A percentile compares a stretch with the other conserved stretches of the same genome.
Evolutionary conservation across 2,329 filamentous ascomycete species (phyloP).

Genomic region (Colletotrichum sansevieriae): DNA sequence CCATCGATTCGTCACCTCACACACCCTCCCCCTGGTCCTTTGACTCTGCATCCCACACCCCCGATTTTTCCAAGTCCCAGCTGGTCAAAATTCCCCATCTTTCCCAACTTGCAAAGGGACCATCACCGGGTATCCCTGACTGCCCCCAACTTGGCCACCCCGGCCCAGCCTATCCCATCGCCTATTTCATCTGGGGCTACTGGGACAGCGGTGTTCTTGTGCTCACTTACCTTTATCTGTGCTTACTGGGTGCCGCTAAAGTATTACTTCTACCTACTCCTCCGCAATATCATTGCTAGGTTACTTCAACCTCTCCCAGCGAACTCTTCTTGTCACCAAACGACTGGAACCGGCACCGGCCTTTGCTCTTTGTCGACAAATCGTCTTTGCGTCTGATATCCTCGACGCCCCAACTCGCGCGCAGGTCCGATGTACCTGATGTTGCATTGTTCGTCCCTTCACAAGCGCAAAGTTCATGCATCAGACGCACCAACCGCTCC

Average conservation of each 20-base stretch:
- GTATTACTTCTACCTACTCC: conserved; percentile 41
- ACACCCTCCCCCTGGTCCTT: conserved; percentile 23
- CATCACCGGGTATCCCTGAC: conserved; percentile 35
- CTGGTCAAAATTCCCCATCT: conserved; percentile 33
- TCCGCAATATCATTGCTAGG: conserved; percentile 26
- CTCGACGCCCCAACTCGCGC: conserved; percentile 7
- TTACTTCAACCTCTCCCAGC: conserved; percentile 16
- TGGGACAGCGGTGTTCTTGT: conserved; percentile 30
- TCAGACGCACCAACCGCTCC: conserved; percentile 45
- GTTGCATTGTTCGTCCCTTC: conserved; percentile 41
- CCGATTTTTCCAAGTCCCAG: conserved; percentile 21
- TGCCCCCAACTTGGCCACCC: conserved; percentile 36
- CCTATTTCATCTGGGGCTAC: conserved; percentile 18
- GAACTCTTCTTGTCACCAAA: conserved; percentile 8
- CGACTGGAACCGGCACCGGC: conserved; percentile 12
- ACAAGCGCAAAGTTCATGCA: conserved; percentile 48
- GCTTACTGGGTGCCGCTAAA: conserved; percentile 35
- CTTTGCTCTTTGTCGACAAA: conserved; percentile 12
- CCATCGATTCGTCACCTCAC: conserved; percentile 31
- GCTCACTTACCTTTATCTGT: conserved; percentile 38
- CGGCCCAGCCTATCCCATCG: conserved; percentile 33
- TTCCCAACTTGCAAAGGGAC: conserved; percentile 34
- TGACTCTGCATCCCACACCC: conserved; percentile 27
- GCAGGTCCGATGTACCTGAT: conserved; percentile 32
- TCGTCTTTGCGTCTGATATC: conserved; percentile 14